phyloP scores from a whole-genome alignment of 2,329 filamentous ascomycete species.

The Trichoderma sp. region DNA sequence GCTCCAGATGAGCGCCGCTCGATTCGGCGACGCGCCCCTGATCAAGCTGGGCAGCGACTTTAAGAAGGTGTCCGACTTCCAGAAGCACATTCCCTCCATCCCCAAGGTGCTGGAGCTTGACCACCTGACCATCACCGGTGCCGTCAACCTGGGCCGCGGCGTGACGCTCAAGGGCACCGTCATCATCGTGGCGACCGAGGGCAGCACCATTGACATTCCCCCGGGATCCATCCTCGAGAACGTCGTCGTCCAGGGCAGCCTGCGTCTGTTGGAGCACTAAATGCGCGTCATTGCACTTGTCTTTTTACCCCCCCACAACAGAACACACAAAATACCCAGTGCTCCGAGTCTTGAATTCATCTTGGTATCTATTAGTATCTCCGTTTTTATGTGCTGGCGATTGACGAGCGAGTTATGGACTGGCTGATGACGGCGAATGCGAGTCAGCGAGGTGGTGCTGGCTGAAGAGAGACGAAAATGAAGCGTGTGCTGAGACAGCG shows the following conservation, averaged over 20 bases:
- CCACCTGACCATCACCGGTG: conserved; percentile 95
- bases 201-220: conserved; percentile 95
- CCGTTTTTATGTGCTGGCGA: conserved; percentile 15
- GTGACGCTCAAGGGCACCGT: conserved; percentile 97
- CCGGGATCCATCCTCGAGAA: conserved; percentile 97
- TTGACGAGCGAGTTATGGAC: conserved; percentile 15
- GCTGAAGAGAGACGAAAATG: background rate
- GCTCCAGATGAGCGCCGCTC: conserved; percentile 92
- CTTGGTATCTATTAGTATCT: conserved; percentile 23
- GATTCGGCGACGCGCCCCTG: conserved; percentile 92
- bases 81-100: conserved; percentile 82
- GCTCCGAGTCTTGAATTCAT: conserved; percentile 24
- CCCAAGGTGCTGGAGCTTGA: conserved; percentile 90
- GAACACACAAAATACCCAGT: conserved; percentile 16
- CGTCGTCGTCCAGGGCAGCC: conserved; percentile 96
- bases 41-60: conserved; percentile 99
- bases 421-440: conserved; percentile 4
- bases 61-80: conserved; percentile 99
- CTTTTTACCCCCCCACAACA: conserved; percentile 5
- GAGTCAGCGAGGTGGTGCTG: conserved; percentile 9
- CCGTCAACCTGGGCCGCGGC: conserved; percentile 93
- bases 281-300: conserved; percentile 9
- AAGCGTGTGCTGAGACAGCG: background rate
- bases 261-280: conserved; percentile 72
- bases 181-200: conserved; percentile 97